Evolutionary conservation across 1,284 basidiomycete species (phyloP), one percentile per base, ranked within the genome.

Genomic region (Fomitopsis palustris): DNA sequence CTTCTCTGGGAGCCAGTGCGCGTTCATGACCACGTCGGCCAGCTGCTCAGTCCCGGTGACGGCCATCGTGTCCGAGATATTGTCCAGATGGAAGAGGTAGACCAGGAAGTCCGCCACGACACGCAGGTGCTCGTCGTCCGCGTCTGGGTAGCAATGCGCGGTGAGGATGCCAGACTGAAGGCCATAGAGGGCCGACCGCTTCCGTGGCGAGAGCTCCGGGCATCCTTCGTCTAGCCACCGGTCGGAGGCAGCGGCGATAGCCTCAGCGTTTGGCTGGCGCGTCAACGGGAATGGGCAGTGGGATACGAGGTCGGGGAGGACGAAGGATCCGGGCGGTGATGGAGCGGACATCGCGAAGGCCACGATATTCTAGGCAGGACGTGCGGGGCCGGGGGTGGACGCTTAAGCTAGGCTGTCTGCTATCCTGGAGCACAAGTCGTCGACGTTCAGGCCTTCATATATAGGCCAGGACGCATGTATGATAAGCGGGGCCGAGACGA

Each of bases 81-180:
- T 70, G 66, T 77, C 75, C 56, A 75, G 67, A 60, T 73, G 72
- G 67, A 76, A 77, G 45, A 77, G 71, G 57, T 70, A 75, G 62
- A 72, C 72, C 70, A 76, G 71, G 62, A 74, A 76, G 68, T 76
- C 75, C 62, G 71, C 71, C 45, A 85, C 79, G 61, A 87, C 81
- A 35, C 86, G 85, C 47, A 90, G 80, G 58, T 80, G 82, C 57
- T 80, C 78, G 42, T 77, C 68, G 19, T 81, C 70, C 35, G 82
- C 76, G 35, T 78, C 76, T 47, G 83, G 78, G 68, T 88, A 90
- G 69, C 84, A 87, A 67, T 77, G 81, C 1, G 86, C 84, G 21
- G 87, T 83, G 61, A 90, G 81, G 65, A 85, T 81, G 54, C 87
- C 87, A 17, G 85, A 85, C 63, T 85, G 81, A 47, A 88, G 75